Percentiles rank a stretch among this genome's conserved stretches.
phyloP scores from a whole-genome alignment of 352 stramenopile species.

The Phytopythium kandeliae region DNA sequence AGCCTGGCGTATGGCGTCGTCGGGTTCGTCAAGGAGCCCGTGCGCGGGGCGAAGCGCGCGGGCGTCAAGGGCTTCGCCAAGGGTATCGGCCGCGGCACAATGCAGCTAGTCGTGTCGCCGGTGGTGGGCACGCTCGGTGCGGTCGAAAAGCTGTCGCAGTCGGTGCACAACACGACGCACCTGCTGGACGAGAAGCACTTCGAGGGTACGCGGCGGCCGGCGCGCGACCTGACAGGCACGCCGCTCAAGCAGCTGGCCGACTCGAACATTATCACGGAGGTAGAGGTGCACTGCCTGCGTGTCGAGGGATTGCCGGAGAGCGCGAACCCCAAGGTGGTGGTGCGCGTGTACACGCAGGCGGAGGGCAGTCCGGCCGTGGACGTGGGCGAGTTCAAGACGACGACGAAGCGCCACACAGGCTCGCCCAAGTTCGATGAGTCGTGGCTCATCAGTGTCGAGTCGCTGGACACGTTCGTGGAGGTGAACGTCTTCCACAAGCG shows the following conservation, averaged over 20 bases:
- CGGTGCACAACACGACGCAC: constrained; percentile 83
- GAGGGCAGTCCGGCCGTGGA: constrained; percentile 37
- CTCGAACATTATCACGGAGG: constrained; percentile 83
- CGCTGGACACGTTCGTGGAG: constrained; percentile 72
- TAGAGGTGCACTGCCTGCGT: constrained; percentile 73
- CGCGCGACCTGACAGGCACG: constrained; percentile 48
- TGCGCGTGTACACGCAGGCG: constrained; percentile 54
- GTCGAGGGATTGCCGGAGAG: constrained; percentile 66
- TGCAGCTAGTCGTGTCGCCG: constrained; percentile 75
- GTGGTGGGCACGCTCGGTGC: constrained; percentile 77
- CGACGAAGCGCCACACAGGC: constrained; percentile 50
- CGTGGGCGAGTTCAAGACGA: constrained; percentile 65
- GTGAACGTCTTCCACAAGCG: constrained; percentile 81
- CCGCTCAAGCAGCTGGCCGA: constrained; percentile 71
- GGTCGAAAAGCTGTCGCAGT: constrained; percentile 81
- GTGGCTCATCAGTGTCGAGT: constrained; percentile 70
- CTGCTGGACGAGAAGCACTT: constrained; percentile 77
- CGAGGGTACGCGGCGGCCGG: constrained; percentile 67
- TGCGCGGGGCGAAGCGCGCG: constrained; percentile 63
- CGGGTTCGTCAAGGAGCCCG: constrained; percentile 78
- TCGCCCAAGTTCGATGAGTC: constrained; percentile 81
- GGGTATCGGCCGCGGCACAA: constrained; percentile 67
- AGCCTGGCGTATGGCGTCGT: constrained; percentile 69
- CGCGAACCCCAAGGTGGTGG: constrained; percentile 61
- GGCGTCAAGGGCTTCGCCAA: constrained; percentile 83